These are phyloP conservation scores for Angomonas desouzai DNA, from an alignment of 208 protist species.

Conservation along the genomic window DNA sequence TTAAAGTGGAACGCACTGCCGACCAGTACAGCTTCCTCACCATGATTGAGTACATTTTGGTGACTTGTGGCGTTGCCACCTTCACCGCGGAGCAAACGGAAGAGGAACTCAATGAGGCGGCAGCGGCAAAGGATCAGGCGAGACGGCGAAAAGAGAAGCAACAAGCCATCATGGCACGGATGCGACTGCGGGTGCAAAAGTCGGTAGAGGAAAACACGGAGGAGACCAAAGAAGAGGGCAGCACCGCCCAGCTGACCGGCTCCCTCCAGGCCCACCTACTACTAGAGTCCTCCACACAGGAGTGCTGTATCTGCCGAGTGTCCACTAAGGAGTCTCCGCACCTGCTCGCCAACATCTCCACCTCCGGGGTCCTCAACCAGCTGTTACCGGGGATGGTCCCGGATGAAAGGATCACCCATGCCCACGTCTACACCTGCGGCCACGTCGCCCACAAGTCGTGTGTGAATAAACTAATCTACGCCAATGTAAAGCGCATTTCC, in stretches of 20 bases:
- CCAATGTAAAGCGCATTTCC: slow-evolving; percentile 12
- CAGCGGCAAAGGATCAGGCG: slow-evolving; percentile 29
- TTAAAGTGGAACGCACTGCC: slow-evolving; percentile 20
- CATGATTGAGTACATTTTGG: slow-evolving; percentile 58
- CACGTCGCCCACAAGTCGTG: slow-evolving; percentile 38
- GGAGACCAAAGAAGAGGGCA: not conserved
- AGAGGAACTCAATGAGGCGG: slow-evolving; percentile 8
- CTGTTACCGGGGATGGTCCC: slow-evolving; percentile 12
- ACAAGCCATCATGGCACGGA: slow-evolving; percentile 48
- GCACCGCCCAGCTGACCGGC: not conserved
- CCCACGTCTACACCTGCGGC: slow-evolving; percentile 36
- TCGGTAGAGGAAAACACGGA: slow-evolving; percentile 1
- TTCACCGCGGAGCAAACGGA: slow-evolving; percentile 22
- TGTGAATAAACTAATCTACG: slow-evolving; percentile 19
- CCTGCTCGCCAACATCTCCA: slow-evolving; percentile 32
- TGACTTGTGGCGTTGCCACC: slow-evolving; percentile 28
- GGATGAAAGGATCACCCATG: slow-evolving; percentile 17
- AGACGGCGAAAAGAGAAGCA: slow-evolving; percentile 63
- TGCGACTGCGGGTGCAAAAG: slow-evolving; percentile 41
- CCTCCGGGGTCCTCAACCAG: slow-evolving; percentile 24
- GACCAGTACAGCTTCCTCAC: slow-evolving; percentile 45
- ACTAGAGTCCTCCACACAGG: slow-evolving; percentile 21
- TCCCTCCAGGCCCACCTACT: slow-evolving; percentile 27
- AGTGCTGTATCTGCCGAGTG: slow-evolving; percentile 51
- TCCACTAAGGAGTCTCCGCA: slow-evolving; percentile 21